Evolutionary conservation across 495 filamentous ascomycete genomes (phyloP), one percentile per base, ranked within the genome.

Genomic region (Annulohypoxylon maeteangense): DNA sequence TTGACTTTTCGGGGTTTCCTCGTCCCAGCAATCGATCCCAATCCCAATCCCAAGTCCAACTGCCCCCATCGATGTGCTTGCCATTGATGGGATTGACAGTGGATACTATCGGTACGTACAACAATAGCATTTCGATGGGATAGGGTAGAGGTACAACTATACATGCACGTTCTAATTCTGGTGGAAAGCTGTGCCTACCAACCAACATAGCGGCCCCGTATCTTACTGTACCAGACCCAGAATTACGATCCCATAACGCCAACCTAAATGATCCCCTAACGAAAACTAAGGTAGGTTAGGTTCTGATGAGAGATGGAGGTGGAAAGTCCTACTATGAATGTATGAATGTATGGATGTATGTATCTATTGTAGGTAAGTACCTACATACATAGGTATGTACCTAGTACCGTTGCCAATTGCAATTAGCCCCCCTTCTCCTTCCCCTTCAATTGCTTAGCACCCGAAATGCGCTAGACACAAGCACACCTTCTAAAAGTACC

Each of bases 141-240:
- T 51, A 25, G 47, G 47, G 8, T 29, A 29, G 23, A 51, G 18
- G 23, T 27, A 51, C 23, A 40, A 40, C 23, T 38, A 38, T 54
- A 66, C 55, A 62, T 69, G 65, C 61, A 62, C 61, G 50, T 69
- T 51, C 65, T 55, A 67, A 38, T 66, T 67, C 56, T 53, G 55
- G 48, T 57, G 40, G 38, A 58, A 73, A 66, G 62, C 54, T 66
- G n/a, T n/a, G 65, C 45, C 60, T 65, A 61, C 70, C 62, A 69
- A 73, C 70, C 65, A 65, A 68, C 22, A 62, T 18, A 42, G 8
- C 8, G 11, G 44, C 31, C 55, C 65, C 68, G 70, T 73, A 69
- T 73, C 70, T 73, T 73, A 73, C 70, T 73, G 70, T 73, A 73
- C 62, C 50, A 57, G 70, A 66, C 65, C 70, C 70, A 66, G 65